Evolutionary conservation across 2,329 filamentous ascomycete species (phyloP).

Genomic region (Aureobasidium namibiae): DNA sequence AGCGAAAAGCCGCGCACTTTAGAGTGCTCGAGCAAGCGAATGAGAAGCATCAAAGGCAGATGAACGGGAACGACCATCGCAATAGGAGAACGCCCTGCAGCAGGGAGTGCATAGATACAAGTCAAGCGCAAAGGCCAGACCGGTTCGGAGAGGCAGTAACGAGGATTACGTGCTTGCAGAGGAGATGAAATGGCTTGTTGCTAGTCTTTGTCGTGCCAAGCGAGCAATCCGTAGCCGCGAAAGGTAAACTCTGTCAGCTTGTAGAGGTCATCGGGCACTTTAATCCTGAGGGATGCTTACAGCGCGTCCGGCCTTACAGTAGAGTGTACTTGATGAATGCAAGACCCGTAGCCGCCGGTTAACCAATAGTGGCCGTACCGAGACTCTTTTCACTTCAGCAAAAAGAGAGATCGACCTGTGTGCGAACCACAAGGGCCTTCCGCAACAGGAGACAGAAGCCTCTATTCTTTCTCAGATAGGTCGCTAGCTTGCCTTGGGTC

Average conservation of each 20-base stretch:
- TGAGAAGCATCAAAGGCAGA: neutral
- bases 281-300: neutral
- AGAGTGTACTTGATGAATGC: neutral
- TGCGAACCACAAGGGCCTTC: neutral
- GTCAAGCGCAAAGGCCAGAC: slow-evolving; percentile 2
- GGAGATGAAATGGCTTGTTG: neutral
- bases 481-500: slow-evolving; percentile 2
- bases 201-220: slow-evolving; percentile 5
- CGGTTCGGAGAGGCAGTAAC: neutral
- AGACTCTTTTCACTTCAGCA: neutral
- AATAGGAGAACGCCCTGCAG: neutral
- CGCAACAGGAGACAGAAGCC: neutral
- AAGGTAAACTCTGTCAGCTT: slow-evolving; percentile 4
- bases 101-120: slow-evolving; percentile 8
- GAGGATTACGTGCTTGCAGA: slow-evolving; percentile 6
- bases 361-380: neutral
- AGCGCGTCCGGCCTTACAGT: neutral
- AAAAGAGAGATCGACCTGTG: neutral
- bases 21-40: neutral
- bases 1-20: neutral
- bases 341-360: neutral
- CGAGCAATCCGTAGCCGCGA: neutral
- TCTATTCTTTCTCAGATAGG: neutral
- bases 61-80: neutral
- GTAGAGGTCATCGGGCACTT: neutral